Evolutionary conservation across 306 rosid species (phyloP), one percentile per base, ranked within the genome.

Genomic region (Carpinus fangiana): DNA sequence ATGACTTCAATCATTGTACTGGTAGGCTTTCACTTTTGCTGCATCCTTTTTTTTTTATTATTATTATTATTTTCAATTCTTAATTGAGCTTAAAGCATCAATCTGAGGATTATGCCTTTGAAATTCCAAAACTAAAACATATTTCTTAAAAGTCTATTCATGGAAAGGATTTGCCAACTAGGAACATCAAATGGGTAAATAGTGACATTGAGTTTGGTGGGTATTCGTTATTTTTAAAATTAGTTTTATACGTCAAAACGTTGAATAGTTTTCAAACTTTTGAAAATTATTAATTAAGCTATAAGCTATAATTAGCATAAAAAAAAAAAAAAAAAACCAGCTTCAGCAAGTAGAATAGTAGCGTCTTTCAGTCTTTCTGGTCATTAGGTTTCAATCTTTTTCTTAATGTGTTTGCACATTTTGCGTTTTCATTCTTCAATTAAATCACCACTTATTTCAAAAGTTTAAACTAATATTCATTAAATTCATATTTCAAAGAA

Each of bases 61-160:
- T 31, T 2, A 0, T 2, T 31, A 1, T 31, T 31, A 2, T 12
- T 28, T 14, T 14, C 7, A 17, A 0, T 45, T 69, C 36, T 43
- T 69, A 43, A 45, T 21, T 70, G 34, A 70, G 36, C n/a, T 47
- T 21, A 21, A 12, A 70, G 74, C 54, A 70, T 70, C 72, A 70
- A 4, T 70, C 20, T 20, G 38, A 47, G 73, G n/a, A 47, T 70
- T 12, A 70, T 45, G 43, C 55, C 73, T 10, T 45, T 69, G 34
- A 5, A 41, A 55, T 70, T 46, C 38, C 73, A 20, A 70, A 5
- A 47, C 41, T 7, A n/a, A 23, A 6, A 2, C 9, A 68, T 31
- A 34, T 12, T 5, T 34, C 65, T 21, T 23, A 7, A 3, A 21
- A 57, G 28, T 57, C 2, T 64, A 20, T 0, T 3, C 8, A 64